Evolutionary conservation across 2,329 filamentous ascomycete species (phyloP).

Genomic region (Macroventuria anomochaeta): DNA sequence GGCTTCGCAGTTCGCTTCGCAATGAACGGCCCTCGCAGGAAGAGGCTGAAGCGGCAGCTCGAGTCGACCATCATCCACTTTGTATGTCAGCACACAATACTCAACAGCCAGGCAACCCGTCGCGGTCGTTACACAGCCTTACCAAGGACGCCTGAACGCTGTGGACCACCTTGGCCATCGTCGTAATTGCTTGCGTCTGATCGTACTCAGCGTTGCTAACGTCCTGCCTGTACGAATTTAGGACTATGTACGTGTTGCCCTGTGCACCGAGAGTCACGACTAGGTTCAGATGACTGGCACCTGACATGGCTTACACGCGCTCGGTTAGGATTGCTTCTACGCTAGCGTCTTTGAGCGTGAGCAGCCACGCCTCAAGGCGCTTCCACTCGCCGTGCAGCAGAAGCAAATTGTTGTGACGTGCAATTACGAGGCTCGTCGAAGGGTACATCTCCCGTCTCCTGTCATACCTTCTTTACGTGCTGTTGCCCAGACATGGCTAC

Average conservation of each 20-base stretch:
- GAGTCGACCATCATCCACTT: constrained; percentile 79
- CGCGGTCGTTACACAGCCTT: constrained; percentile 27
- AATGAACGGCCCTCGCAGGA: constrained; percentile 15
- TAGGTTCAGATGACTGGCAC: constrained; percentile 9
- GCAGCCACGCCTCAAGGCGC: constrained; percentile 72
- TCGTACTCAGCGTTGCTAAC: constrained; percentile 32
- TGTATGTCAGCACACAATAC: constrained; percentile 54
- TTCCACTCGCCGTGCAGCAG: constrained; percentile 85
- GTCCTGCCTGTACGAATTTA: constrained; percentile 23
- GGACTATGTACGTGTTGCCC: constrained; percentile 39
- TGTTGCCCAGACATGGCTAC: background rate
- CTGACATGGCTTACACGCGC: constrained; percentile 24
- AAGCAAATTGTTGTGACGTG: constrained; percentile 75
- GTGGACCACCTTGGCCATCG: constrained; percentile 17
- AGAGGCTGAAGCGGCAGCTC: constrained; percentile 36
- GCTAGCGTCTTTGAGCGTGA: constrained; percentile 87
- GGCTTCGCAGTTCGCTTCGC: background rate
- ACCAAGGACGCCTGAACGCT: constrained; percentile 16
- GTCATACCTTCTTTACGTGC: constrained; percentile 2
- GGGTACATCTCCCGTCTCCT: constrained; percentile 47
- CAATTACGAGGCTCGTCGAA: constrained; percentile 86
- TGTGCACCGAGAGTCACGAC: constrained; percentile 13
- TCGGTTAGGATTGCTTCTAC: constrained; percentile 90
- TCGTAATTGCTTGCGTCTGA: constrained; percentile 22
- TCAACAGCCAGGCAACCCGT: constrained; percentile 21